Percentiles rank a stretch among this genome's conserved stretches.
These are phyloP conservation scores for Metarhizium robertsii DNA, from an alignment of 2,329 filamentous ascomycete genomes.

Conservation along the genomic window DNA sequence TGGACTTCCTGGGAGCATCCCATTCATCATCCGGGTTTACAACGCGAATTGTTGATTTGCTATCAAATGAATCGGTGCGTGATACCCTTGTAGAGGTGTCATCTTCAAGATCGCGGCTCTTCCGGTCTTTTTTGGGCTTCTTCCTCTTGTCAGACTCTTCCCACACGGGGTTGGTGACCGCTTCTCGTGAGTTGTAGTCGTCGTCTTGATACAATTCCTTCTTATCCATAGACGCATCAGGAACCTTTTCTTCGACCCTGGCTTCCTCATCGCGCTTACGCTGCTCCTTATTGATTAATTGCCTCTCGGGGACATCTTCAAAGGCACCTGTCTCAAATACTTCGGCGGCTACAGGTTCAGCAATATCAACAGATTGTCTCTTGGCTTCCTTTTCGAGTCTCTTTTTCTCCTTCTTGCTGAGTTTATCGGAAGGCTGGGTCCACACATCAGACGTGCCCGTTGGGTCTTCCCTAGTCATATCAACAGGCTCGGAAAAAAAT, in stretches of 20 bases:
- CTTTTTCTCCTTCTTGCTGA: slow-evolving; percentile 41
- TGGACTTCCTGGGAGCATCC: slow-evolving; percentile 23
- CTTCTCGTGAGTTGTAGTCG: slow-evolving; percentile 12
- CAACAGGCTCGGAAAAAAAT: slow-evolving; percentile 39
- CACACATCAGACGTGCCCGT: slow-evolving; percentile 14
- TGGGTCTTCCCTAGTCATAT: slow-evolving; percentile 27
- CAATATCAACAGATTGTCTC: slow-evolving; percentile 6
- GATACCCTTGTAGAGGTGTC: slow-evolving; percentile 16
- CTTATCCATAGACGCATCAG: slow-evolving; percentile 13
- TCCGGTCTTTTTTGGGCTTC: slow-evolving; percentile 20
- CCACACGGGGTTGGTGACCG: slow-evolving; percentile 12
- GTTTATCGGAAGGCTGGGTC: slow-evolving; percentile 18
- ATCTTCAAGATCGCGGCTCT: slow-evolving; percentile 19
- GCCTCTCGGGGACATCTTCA: slow-evolving; percentile 16
- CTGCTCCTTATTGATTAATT: slow-evolving; percentile 24
- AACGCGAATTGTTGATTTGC: slow-evolving; percentile 10
- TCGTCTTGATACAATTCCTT: slow-evolving; percentile 11
- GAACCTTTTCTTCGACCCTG: slow-evolving; percentile 13
- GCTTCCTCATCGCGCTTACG: slow-evolving; percentile 33
- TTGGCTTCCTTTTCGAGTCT: slow-evolving; percentile 31
- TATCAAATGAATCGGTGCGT: slow-evolving; percentile 20
- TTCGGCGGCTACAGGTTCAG: slow-evolving; percentile 3
- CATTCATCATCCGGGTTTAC: slow-evolving; percentile 23
- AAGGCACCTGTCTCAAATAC: slow-evolving; percentile 7
- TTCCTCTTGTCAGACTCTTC: slow-evolving; percentile 16